These are phyloP conservation scores for Moesziomyces aphidis DNA, from an alignment of 1,284 basidiomycete species.

Conservation along the genomic window DNA sequence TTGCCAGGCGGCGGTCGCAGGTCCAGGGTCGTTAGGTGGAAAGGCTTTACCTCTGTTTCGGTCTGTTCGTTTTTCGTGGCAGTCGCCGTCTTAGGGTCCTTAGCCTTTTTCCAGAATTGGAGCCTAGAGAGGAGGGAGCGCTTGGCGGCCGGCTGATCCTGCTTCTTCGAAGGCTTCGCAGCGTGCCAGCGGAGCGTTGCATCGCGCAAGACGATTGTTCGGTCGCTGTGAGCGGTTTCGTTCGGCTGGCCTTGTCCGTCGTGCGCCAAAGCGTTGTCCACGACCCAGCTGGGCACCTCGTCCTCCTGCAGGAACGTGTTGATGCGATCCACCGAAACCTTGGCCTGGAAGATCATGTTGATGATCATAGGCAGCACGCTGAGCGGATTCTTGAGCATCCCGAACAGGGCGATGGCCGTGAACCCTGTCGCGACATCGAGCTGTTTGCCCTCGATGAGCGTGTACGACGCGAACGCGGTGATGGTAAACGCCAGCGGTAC, in stretches of 20 bases:
- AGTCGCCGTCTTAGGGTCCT: neutral
- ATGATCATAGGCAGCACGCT: slow-evolving; percentile 48
- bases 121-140: slow-evolving; percentile 9
- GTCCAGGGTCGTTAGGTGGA: slow-evolving; percentile 45
- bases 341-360: slow-evolving; percentile 71
- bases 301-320: slow-evolving; percentile 83
- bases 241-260: neutral
- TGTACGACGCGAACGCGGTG: slow-evolving; percentile 50
- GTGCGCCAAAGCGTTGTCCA: slow-evolving; percentile 55
- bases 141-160: neutral
- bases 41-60: slow-evolving; percentile 15
- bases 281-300: slow-evolving; percentile 80
- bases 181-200: slow-evolving; percentile 72
- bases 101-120: slow-evolving; percentile 17
- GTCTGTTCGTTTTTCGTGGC: neutral
- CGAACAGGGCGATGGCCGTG: slow-evolving; percentile 55
- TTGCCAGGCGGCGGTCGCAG: slow-evolving; percentile 34
- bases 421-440: slow-evolving; percentile 51
- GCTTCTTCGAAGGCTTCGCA: slow-evolving; percentile 5
- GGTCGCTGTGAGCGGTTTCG: slow-evolving; percentile 43
- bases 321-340: slow-evolving; percentile 83
- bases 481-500: slow-evolving; percentile 44
- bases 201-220: slow-evolving; percentile 75
- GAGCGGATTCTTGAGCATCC: slow-evolving; percentile 52
- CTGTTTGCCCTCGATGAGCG: slow-evolving; percentile 30